phyloP scores from a whole-genome alignment of 2,329 filamentous ascomycete species.

The Diaporthe citriasiana region DNA sequence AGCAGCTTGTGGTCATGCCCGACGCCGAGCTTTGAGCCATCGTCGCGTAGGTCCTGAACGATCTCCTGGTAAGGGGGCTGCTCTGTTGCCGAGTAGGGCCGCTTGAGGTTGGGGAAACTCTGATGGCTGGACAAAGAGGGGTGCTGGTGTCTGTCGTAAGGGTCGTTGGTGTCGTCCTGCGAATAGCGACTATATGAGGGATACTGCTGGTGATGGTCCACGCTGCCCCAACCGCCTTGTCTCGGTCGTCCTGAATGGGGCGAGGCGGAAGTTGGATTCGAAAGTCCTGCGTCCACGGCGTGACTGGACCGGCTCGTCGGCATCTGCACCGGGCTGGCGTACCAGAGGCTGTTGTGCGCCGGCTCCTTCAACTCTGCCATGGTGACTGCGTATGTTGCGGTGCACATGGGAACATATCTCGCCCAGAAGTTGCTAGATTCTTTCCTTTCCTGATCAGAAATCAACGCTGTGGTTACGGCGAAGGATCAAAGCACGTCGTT shows the following conservation, averaged over 20 bases:
- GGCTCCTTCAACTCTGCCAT: constrained; percentile 76
- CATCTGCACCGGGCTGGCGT: constrained; percentile 68
- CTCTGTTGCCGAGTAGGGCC: constrained; percentile 69
- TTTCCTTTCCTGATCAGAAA: constrained; percentile 16
- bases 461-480: constrained; percentile 26
- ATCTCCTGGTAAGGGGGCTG: constrained; percentile 71
- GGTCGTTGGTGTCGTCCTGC: constrained; percentile 65
- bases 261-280: constrained; percentile 60
- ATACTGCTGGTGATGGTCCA: constrained; percentile 64
- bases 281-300: constrained; percentile 64
- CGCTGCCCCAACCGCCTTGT: constrained; percentile 54
- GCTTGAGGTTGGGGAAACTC: constrained; percentile 69
- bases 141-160: constrained; percentile 67
- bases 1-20: constrained; percentile 74
- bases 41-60: constrained; percentile 71
- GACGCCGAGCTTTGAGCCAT: constrained; percentile 68
- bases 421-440: constrained; percentile 43
- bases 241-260: constrained; percentile 65
- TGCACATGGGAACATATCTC: constrained; percentile 72
- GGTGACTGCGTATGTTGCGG: constrained; percentile 72
- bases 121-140: constrained; percentile 64
- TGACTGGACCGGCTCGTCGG: constrained; percentile 63
- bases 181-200: constrained; percentile 65
- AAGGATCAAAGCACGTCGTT: constrained; percentile 35
- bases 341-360: constrained; percentile 71